Percentiles rank a stretch among this genome's conserved stretches.
These are phyloP conservation scores for Halteria grandinella DNA, from an alignment of 73 alveolate species.

Conservation along the genomic window DNA sequence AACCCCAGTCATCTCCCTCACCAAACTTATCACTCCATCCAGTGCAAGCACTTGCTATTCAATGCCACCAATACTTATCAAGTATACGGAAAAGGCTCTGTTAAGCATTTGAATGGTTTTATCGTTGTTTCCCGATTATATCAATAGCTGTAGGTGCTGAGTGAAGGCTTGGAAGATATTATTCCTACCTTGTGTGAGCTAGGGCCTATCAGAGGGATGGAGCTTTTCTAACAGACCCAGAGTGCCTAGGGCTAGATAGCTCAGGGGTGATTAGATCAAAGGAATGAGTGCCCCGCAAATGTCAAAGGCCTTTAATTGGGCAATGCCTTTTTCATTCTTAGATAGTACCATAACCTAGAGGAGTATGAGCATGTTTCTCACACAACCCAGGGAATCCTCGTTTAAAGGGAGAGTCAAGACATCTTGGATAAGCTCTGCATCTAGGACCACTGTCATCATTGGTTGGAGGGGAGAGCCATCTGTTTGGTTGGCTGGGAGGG, in stretches of 20 bases:
- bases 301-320: conserved; percentile 31
- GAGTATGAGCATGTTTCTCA: conserved; percentile 37
- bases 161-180: too few species aligned
- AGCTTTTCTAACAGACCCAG: conserved; percentile 16
- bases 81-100: conserved; percentile 29
- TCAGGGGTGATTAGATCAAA: too few species aligned
- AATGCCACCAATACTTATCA: neutral
- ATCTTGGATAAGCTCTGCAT: conserved; percentile 35
- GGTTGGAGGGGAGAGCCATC: too few species aligned
- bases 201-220: too few species aligned
- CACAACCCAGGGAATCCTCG: neutral
- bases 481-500: too few species aligned
- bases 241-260: conserved; percentile 16
- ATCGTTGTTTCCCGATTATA: too few species aligned
- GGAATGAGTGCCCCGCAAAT: neutral
- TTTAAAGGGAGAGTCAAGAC: neutral
- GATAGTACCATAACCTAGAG: conserved; percentile 4
- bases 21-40: conserved; percentile 2
- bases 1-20: conserved; percentile 1
- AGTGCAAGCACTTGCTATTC: neutral
- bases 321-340: conserved; percentile 33
- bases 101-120: too few species aligned
- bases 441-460: conserved; percentile 37
- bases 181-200: too few species aligned
- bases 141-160: too few species aligned